These are phyloP conservation scores for Neonectria coccinea DNA, from an alignment of 2,329 filamentous ascomycete species.

Conservation along the genomic window DNA sequence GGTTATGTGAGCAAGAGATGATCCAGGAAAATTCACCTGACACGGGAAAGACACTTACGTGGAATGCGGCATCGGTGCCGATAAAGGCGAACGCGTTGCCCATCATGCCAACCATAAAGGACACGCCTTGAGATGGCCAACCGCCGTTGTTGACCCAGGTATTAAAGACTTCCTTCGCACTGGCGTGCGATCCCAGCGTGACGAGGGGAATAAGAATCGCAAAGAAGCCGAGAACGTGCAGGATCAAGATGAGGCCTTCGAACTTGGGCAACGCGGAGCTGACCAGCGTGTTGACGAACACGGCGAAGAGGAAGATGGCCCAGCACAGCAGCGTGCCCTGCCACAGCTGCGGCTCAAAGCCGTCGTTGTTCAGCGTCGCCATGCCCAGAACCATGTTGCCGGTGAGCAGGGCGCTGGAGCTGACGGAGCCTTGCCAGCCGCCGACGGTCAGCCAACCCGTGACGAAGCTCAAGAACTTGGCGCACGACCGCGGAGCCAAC, in stretches of 20 bases:
- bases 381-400: conserved; percentile 58
- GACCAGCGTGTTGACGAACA: conserved; percentile 63
- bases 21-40: neutral
- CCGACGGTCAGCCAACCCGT: conserved; percentile 60
- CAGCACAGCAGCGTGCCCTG: conserved; percentile 63
- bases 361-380: conserved; percentile 47
- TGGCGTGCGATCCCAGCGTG: conserved; percentile 48
- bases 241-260: conserved; percentile 61
- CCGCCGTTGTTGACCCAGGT: conserved; percentile 58
- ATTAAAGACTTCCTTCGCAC: conserved; percentile 55
- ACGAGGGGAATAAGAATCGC: conserved; percentile 49
- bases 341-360: conserved; percentile 56
- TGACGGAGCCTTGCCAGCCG: conserved; percentile 56
- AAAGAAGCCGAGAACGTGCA: conserved; percentile 58
- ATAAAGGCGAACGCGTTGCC: conserved; percentile 54
- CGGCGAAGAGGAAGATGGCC: conserved; percentile 58
- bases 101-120: conserved; percentile 59
- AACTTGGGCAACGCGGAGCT: conserved; percentile 60
- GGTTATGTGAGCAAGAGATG: neutral
- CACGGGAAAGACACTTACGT: conserved; percentile 33
- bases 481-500: conserved; percentile 37
- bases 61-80: conserved; percentile 48
- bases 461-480: conserved; percentile 47
- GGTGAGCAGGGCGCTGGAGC: conserved; percentile 55
- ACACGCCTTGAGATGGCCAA: conserved; percentile 57